These are phyloP conservation scores for Hericium rajendrae DNA, from an alignment of 768 basidiomycete species.

Conservation along the genomic window DNA sequence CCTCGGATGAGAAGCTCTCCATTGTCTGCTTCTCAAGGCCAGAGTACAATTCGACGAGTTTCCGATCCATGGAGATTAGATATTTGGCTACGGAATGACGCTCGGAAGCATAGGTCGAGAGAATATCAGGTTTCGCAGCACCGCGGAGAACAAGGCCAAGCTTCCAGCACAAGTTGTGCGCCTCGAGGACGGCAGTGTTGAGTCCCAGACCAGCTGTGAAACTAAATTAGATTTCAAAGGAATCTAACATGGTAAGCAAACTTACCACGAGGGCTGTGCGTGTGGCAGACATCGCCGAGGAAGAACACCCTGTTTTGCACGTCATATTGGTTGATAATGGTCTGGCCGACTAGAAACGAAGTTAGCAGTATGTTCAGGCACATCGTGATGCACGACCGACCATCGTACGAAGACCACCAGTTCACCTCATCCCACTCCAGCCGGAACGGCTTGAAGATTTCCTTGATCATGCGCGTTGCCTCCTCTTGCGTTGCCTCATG, in stretches of 20 bases:
- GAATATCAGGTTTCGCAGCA: slow-evolving; percentile 1
- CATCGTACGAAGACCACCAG: slow-evolving; percentile 8
- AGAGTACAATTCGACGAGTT: slow-evolving; percentile 4
- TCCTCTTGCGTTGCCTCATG: slow-evolving; percentile 4
- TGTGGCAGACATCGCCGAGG: slow-evolving; percentile 7
- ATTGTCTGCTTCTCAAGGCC: slow-evolving; percentile 6
- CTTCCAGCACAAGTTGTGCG: slow-evolving; percentile 7
- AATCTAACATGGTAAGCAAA: background rate
- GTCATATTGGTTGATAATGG: slow-evolving; percentile 3
- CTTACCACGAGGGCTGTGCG: slow-evolving; percentile 4
- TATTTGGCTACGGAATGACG: slow-evolving; percentile 1
- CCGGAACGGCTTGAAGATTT: slow-evolving; percentile 4
- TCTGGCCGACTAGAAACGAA: background rate
- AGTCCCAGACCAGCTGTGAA: slow-evolving; percentile 3
- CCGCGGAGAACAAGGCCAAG: slow-evolving; percentile 1
- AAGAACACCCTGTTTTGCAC: slow-evolving; percentile 4
- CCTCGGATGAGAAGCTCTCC: slow-evolving; percentile 2
- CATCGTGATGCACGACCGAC: background rate
- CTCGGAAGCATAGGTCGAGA: slow-evolving; percentile 5
- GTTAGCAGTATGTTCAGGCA: background rate
- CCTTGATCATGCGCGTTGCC: slow-evolving; percentile 5
- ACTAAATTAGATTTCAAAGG: background rate
- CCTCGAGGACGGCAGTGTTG: slow-evolving; percentile 5
- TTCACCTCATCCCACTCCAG: slow-evolving; percentile 7
- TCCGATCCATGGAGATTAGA: slow-evolving; percentile 4